Evolutionary conservation across 2,329 filamentous ascomycete genomes (phyloP).

Genomic region (Alternaria longipes): DNA sequence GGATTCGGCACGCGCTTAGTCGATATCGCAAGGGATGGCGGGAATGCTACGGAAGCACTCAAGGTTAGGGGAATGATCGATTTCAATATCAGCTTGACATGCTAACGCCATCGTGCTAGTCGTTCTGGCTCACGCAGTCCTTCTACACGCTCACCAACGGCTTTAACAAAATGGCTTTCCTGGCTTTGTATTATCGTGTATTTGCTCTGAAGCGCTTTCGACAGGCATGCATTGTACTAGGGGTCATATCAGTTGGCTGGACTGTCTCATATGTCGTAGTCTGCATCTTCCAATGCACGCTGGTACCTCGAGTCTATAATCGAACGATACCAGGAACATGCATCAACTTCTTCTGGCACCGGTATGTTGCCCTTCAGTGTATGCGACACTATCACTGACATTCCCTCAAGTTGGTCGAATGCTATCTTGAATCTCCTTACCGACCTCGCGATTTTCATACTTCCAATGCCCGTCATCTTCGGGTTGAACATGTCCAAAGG

Average conservation of each 20-base stretch:
- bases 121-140: slow-evolving; percentile 34
- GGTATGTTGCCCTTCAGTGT: slow-evolving; percentile 18
- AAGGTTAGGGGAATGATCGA: slow-evolving; percentile 19
- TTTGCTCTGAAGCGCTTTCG: slow-evolving; percentile 32
- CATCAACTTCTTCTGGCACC: slow-evolving; percentile 32
- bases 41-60: slow-evolving; percentile 25
- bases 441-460: slow-evolving; percentile 33
- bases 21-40: slow-evolving; percentile 31
- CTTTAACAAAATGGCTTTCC: slow-evolving; percentile 39
- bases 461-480: slow-evolving; percentile 34
- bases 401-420: slow-evolving; percentile 27
- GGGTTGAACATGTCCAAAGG: slow-evolving; percentile 33
- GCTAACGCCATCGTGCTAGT: slow-evolving; percentile 14
- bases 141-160: slow-evolving; percentile 38
- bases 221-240: slow-evolving; percentile 24
- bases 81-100: neutral
- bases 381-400: neutral
- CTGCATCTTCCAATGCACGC: slow-evolving; percentile 35
- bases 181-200: slow-evolving; percentile 37
- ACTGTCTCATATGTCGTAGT: slow-evolving; percentile 30
- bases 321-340: slow-evolving; percentile 29
- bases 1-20: slow-evolving; percentile 32
- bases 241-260: slow-evolving; percentile 27
- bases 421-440: slow-evolving; percentile 31
- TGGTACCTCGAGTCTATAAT: slow-evolving; percentile 25